phyloP scores from a whole-genome alignment of 2,329 filamentous ascomycete species.

The Ascochyta clinopodiicola region DNA sequence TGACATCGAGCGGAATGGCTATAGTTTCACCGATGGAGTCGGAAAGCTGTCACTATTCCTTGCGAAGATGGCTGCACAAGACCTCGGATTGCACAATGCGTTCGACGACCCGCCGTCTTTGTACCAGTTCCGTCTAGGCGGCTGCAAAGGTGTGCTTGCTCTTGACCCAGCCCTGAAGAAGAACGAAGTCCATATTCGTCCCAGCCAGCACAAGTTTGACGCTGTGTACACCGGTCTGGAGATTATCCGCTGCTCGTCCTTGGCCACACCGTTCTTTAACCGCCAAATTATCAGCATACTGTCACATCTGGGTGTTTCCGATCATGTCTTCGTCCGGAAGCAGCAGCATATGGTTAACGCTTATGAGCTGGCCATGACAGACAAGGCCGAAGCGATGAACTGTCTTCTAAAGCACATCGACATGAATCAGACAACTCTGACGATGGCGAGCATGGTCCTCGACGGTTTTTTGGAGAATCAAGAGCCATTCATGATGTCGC shows the following conservation, averaged over 20 bases:
- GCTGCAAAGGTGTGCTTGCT: constrained; percentile 87
- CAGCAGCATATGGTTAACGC: constrained; percentile 70
- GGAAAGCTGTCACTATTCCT: constrained; percentile 87
- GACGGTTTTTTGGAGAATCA: constrained; percentile 76
- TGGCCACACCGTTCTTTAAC: constrained; percentile 81
- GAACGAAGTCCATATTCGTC: constrained; percentile 76
- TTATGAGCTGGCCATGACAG: constrained; percentile 73
- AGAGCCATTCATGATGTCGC: constrained; percentile 83
- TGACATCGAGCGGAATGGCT: constrained; percentile 73
- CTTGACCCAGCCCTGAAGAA: constrained; percentile 72
- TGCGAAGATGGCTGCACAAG: constrained; percentile 73
- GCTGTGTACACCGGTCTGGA: constrained; percentile 76
- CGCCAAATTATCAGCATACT: constrained; percentile 89
- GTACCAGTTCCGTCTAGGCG: constrained; percentile 90
- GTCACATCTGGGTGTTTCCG: constrained; percentile 74
- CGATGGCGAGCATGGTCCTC: constrained; percentile 75
- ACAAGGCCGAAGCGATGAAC: constrained; percentile 67
- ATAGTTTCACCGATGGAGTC: constrained; percentile 88
- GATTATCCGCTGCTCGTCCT: constrained; percentile 81
- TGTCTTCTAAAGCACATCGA: constrained; percentile 80
- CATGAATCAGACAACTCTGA: constrained; percentile 79
- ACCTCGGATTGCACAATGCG: constrained; percentile 67
- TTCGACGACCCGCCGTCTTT: constrained; percentile 72
- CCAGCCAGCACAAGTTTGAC: constrained; percentile 87
- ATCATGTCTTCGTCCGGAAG: constrained; percentile 70